Base-by-base conservation (phyloP, 768 basidiomycete species). In the Tricholoma hemisulphureum region DNA sequence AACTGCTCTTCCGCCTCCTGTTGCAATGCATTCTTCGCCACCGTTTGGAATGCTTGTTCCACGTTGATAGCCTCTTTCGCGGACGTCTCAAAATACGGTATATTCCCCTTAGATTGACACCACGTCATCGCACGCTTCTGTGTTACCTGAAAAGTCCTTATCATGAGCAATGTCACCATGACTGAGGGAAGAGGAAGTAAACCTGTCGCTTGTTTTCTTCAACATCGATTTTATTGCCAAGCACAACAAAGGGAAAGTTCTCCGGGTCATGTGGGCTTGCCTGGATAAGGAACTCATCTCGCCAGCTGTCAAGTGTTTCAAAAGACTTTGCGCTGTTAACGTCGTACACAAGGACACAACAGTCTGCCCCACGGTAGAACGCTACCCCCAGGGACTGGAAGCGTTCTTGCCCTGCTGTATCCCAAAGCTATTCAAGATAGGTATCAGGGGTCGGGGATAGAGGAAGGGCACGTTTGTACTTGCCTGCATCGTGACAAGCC, bases 201-300 rank as follows among this genome's bases (percentile, higher is more conserved):
- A 94, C 95, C 86, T 97, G 95, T 63, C 96, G 87, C 75, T 98
- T 98, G 72, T 88, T 91, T 79, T 98, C 97, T 77, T 98, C 97
- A 67, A 98, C 93, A 72, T 99, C 97, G 72, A 99, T 96, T 93
- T 99, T 99, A 79, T 99, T 99, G n/a, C 97, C 97, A 58, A 99
- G 77, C 11, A 99, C 96, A 56, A 99, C 95, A 68, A 99, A 99
- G 6, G 97, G 97, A 75, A 99, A 99, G 79, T 98, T 98, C 82
- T 98, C 97, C 37, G 97, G 95, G 73, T 98, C 96, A 71, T 96
- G 94, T 45, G 97, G 97, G 69, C 93, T 95, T 10, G 97, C 97
- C 78, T 99, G 91, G 66, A 99, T 97, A 65, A 99, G 85, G 76
- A 99, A 99, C 74, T 99, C 97, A 74, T 99, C 97, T 59, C 97